Percentiles rank a stretch among this genome's conserved stretches.
Evolutionary conservation across 2,329 filamentous ascomycete species (phyloP).

Genomic region (Akanthomyces dipterigenus): DNA sequence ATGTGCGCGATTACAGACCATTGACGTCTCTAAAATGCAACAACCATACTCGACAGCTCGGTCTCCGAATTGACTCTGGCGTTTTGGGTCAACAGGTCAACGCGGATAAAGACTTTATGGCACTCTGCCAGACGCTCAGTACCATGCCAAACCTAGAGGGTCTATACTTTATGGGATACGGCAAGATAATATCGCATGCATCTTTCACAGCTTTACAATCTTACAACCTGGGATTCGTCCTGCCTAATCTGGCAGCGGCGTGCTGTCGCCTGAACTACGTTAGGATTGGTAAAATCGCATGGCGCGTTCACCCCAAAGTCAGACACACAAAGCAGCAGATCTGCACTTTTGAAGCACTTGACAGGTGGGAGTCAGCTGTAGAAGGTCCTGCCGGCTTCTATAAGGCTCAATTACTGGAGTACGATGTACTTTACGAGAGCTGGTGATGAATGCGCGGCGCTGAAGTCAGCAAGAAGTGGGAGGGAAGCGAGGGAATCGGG

Average conservation of each 20-base stretch:
- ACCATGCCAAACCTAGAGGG: not conserved
- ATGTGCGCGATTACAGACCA: no score
- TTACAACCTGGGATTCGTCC: not conserved
- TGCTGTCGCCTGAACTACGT: not conserved
- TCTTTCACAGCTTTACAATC: not conserved
- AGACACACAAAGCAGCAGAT: not conserved
- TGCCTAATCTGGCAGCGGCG: not conserved
- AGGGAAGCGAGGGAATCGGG: no score
- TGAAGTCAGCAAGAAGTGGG: not conserved
- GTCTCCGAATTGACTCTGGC: not conserved
- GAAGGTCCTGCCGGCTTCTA: not conserved
- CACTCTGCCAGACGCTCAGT: not conserved
- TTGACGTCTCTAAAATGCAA: no score
- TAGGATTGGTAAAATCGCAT: not conserved
- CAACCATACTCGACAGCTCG: no score
- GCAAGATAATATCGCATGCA: not conserved
- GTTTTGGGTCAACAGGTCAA: not conserved
- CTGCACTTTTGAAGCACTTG: not conserved
- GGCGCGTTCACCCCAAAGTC: not conserved
- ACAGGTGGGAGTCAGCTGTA: not conserved
- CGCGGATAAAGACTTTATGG: not conserved
- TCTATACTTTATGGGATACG: not conserved
- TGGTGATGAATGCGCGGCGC: not conserved
- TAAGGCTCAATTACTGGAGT: accelerated
- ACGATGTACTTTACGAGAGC: no score